Base-by-base conservation (phyloP, 371 early-diverging fungal genomes). In the Paramicrosporidium saccamoebae region DNA sequence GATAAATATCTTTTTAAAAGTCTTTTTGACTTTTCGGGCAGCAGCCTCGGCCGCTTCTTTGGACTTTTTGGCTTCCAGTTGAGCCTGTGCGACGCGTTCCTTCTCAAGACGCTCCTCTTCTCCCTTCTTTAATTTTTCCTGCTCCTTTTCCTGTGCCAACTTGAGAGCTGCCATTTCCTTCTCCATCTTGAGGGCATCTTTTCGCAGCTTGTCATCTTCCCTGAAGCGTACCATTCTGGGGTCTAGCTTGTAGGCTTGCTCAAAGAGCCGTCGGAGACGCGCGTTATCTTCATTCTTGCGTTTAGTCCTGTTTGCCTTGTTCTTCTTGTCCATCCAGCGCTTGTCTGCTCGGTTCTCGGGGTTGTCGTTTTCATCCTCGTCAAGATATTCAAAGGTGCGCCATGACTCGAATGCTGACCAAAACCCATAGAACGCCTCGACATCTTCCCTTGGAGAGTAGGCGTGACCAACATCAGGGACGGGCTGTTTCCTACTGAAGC, bases 341-440 rank as follows among this genome's bases (percentile, higher is more conserved):
- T 74, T 79, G 38, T 86, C 72, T 33, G 88, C 88, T 43, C 94
- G 75, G 53, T 66, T 68, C 34, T 78, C 79, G 14, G 64, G 64
- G 24, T 54, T 57, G 25, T 75, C 78, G 29, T 58, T 61, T 35
- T 73, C 82, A 42, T 94, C 88, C 55, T 95, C 78, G 40, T 90
- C 94, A 24, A 75, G 45, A 50, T 68, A 71, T 53, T 96, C 96
- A 35, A 94, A 98, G 9, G 77, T 57, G 35, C 98, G 55, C 82
- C 81, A 86, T 17, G 88, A 82, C 32, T 94, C 82, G 34, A 92
- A 72, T 51, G 55, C 63, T 45, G 61, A 71, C 69, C 79, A 96
- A 43, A 81, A 94, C 26, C 67, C 62, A 46, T 98, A 98, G 52
- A 98, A 96, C 10, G 29, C 30, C 34, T 90, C 88, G 16, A 90